phyloP scores from a whole-genome alignment of 208 protist species.

The Leishmania aethiopica region DNA sequence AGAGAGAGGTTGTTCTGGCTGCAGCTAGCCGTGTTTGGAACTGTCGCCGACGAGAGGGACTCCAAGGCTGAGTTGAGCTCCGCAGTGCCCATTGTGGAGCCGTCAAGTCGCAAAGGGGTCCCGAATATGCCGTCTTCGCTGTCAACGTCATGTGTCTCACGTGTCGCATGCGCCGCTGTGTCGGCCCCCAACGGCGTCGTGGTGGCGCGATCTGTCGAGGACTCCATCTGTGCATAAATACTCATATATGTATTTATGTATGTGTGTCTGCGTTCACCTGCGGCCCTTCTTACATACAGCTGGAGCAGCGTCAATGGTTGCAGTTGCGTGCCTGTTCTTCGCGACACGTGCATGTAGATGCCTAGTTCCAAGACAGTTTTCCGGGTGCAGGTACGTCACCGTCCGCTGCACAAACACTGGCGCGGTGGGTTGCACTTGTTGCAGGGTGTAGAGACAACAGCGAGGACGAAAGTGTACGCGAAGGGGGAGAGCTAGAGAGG shows the following conservation, averaged over 20 bases:
- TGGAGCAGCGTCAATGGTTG: background rate
- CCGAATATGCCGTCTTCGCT: background rate
- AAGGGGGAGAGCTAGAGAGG: background rate
- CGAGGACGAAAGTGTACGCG: background rate
- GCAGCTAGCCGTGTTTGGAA: background rate
- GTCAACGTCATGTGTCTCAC: too few relatives aligned
- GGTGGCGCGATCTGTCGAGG: background rate
- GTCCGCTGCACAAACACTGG: background rate
- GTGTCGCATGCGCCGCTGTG: background rate
- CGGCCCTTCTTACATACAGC: background rate
- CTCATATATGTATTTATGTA: background rate
- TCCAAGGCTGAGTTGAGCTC: background rate
- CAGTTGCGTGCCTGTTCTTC: background rate
- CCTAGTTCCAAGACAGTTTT: background rate
- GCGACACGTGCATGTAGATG: background rate
- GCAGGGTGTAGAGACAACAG: background rate
- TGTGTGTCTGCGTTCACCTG: background rate
- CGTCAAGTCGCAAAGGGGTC: background rate
- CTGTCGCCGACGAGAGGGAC: background rate
- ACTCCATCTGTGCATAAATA: background rate
- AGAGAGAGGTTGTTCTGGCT: constrained; percentile 6
- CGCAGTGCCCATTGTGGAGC: background rate
- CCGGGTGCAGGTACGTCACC: background rate
- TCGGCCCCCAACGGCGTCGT: background rate
- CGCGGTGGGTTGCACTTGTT: background rate